Evolutionary conservation across 495 filamentous ascomycete genomes (phyloP).

Genomic region (Articulospora tetracladia): DNA sequence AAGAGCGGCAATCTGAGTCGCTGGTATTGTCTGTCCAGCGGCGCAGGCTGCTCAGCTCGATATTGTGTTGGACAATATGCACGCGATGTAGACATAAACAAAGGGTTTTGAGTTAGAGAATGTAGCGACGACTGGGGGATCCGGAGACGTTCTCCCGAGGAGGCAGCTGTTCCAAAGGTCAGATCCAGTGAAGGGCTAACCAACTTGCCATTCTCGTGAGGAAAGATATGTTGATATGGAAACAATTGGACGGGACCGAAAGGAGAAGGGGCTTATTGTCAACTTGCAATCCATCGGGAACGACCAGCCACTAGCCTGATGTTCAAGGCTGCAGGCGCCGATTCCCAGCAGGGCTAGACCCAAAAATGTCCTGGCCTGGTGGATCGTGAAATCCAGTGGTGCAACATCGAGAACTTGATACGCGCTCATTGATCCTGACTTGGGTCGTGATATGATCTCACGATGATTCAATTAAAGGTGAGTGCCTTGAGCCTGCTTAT

Average conservation of each 20-base stretch:
- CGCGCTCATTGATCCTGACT: not conserved
- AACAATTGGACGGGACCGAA: not conserved
- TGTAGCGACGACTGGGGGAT: not conserved
- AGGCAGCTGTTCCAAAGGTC: not conserved
- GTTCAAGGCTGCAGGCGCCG: not conserved
- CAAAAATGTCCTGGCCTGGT: not conserved
- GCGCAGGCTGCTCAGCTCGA: not conserved
- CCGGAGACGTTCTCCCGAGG: not conserved
- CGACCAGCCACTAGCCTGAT: not conserved
- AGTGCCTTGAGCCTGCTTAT: not conserved
- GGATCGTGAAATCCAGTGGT: not conserved
- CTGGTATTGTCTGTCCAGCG: not conserved
- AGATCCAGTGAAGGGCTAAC: conserved; percentile 1
- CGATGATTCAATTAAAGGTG: conserved; percentile 99
- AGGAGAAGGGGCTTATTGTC: not conserved
- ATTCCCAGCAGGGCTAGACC: not conserved
- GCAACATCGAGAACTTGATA: not conserved
- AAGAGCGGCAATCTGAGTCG: not conserved
- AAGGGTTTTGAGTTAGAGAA: not conserved
- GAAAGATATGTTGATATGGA: not conserved
- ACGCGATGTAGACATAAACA: not conserved
- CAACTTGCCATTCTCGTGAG: not conserved
- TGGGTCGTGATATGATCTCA: conserved; percentile 34
- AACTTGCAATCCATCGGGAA: not conserved
- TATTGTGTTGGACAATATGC: not conserved